Base-by-base conservation (phyloP, 2,329 filamentous ascomycete species). In the Venturiaceae sp. region DNA sequence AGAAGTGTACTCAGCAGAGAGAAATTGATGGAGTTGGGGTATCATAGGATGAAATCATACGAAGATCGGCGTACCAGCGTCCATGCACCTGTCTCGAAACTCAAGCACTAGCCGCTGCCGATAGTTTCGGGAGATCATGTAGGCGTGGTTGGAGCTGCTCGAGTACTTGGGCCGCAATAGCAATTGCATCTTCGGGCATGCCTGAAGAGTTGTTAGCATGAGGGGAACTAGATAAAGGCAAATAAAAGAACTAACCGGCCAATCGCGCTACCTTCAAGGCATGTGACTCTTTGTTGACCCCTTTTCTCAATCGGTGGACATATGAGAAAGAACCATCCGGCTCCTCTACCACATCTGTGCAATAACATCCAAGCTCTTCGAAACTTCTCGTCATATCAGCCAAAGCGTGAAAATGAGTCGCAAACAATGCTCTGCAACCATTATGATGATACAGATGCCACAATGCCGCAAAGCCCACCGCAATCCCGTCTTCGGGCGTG, bases 191-290 rank as follows among this genome's bases (percentile, higher is more conserved):
- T 60, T 85, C 83, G 0, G 92, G 92, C 65, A 96, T 66, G 1
- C 90, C 72, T 72, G 33, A 7, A 52, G 11, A 21, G 8, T 2
- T 36, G 13, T 57, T 13, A 52, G 41, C 19, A 47, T 9, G 3
- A 14, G n/a, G n/a, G n/a, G n/a, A n/a, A 13, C 3, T 26, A 11
- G 5, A 8, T 13, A 55, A 28, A 16, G 28, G 3, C 9, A 6
- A n/a, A 30, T 3, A 13, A 14, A 52, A 57, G 11, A 52, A 57
- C 55, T 28, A 41, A 52, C 77, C 92, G 5, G 94, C 95, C 64
- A 97, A 75, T 62, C 81, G 81, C 2, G 94, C 94, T n/a, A 99
- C 94, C 68, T 96, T 97, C 60, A 99, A 76, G 19, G 95, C 94
- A 74, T 99, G 94, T 62, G 90, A 95, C 63, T 87, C 79, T 55